Evolutionary conservation across 2,329 filamentous ascomycete genomes (phyloP).

Genomic region (Aureobasidium lini): DNA sequence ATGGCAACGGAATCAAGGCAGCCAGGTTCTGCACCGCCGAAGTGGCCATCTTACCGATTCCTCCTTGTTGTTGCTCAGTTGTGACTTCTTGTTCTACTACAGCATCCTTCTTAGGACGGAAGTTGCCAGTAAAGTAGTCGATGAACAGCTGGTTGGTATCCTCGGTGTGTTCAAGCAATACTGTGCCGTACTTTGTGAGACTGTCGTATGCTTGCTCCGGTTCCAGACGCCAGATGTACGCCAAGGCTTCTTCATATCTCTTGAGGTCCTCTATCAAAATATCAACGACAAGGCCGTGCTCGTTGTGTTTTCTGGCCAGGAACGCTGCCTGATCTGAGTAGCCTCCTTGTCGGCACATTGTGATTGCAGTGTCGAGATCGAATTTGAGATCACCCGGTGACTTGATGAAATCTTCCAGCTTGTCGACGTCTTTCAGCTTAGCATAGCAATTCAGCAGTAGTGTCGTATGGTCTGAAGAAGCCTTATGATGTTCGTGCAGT

Average conservation of each 20-base stretch:
- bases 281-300: slow-evolving; percentile 88
- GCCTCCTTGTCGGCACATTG: slow-evolving; percentile 93
- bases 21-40: slow-evolving; percentile 81
- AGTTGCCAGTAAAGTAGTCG: slow-evolving; percentile 86
- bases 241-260: slow-evolving; percentile 76
- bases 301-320: slow-evolving; percentile 85
- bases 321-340: slow-evolving; percentile 97
- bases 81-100: slow-evolving; percentile 43
- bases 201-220: slow-evolving; percentile 77
- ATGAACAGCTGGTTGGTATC: slow-evolving; percentile 84
- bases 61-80: slow-evolving; percentile 32
- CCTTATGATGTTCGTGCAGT: slow-evolving; percentile 85
- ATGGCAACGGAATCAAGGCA: slow-evolving; percentile 74
- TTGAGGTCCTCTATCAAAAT: slow-evolving; percentile 95
- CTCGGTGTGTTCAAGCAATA: slow-evolving; percentile 77
- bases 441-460: slow-evolving; percentile 94
- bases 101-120: slow-evolving; percentile 62
- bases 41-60: slow-evolving; percentile 46
- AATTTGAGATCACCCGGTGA: slow-evolving; percentile 92
- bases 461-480: slow-evolving; percentile 91
- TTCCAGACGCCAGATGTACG: slow-evolving; percentile 85
- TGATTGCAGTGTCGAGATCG: slow-evolving; percentile 91
- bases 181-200: slow-evolving; percentile 89
- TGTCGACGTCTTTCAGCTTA: slow-evolving; percentile 93
- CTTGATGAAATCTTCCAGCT: slow-evolving; percentile 94